A percentile compares a stretch with the other conserved stretches of the same genome.
Conservation (phyloP, 1,284 basidiomycete species). For the Grifola frondosa region DNA sequence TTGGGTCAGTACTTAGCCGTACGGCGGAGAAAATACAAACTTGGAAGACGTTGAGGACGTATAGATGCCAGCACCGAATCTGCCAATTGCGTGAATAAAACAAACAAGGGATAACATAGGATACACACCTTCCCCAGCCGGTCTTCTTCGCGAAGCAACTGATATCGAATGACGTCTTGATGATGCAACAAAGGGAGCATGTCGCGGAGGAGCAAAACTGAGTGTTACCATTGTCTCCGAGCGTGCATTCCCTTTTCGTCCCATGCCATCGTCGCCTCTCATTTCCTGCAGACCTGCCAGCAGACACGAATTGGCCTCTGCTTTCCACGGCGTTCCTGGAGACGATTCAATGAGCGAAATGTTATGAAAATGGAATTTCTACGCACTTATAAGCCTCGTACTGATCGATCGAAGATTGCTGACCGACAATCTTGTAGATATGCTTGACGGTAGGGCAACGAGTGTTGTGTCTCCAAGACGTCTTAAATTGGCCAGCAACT, state of each 20-base stretch:
- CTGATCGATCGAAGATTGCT: slow-evolving; percentile 44
- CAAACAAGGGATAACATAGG: neutral
- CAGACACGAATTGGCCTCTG: slow-evolving; percentile 51
- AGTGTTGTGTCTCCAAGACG: slow-evolving; percentile 64
- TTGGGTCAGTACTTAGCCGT: too few species aligned
- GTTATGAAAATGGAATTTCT: neutral
- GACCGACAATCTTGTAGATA: slow-evolving; percentile 59
- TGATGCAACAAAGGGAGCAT: slow-evolving; percentile 60
- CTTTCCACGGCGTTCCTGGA: slow-evolving; percentile 53
- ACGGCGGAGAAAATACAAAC: slow-evolving; percentile 35
- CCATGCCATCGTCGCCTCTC: slow-evolving; percentile 63
- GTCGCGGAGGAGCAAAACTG: slow-evolving; percentile 51
- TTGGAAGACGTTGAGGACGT: slow-evolving; percentile 63
- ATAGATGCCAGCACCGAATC: slow-evolving; percentile 62
- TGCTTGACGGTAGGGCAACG: slow-evolving; percentile 51
- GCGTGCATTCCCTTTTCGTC: slow-evolving; percentile 50
- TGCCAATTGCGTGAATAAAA: slow-evolving; percentile 27
- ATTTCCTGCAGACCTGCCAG: slow-evolving; percentile 56
- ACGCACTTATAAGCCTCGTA: slow-evolving; percentile 60
- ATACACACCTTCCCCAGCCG: slow-evolving; percentile 56
- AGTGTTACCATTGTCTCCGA: slow-evolving; percentile 59
- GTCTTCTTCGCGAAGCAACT: slow-evolving; percentile 62
- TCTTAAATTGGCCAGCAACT: slow-evolving; percentile 65
- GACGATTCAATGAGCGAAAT: neutral
- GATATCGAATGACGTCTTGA: slow-evolving; percentile 60